Percentiles rank a stretch among this genome's conserved stretches.
Evolutionary conservation across 2,329 filamentous ascomycete genomes (phyloP).

Genomic region (Aspergillus quadrilineatus): DNA sequence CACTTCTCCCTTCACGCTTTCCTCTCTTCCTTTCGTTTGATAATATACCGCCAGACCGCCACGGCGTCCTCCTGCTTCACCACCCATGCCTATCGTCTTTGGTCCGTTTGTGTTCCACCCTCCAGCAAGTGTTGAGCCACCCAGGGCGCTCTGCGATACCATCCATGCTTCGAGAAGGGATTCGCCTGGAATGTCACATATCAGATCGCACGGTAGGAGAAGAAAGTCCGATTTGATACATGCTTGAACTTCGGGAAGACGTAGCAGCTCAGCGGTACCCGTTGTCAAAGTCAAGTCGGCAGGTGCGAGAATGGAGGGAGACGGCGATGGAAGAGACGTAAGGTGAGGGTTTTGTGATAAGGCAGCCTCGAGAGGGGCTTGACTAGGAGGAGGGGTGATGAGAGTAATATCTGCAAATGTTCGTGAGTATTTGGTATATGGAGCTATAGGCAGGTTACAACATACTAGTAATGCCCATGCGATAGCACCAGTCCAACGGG

Average conservation of each 20-base stretch:
- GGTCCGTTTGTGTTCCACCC: conserved; percentile 40
- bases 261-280: conserved; percentile 83
- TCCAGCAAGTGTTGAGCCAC: conserved; percentile 55
- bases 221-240: conserved; percentile 82
- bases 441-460: neutral
- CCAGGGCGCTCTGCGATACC: conserved; percentile 71
- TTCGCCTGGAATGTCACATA: conserved; percentile 84
- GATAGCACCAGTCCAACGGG: conserved; percentile 49
- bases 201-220: conserved; percentile 86
- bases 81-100: conserved; percentile 51
- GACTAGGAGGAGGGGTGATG: conserved; percentile 47
- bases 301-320: conserved; percentile 73
- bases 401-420: conserved; percentile 45
- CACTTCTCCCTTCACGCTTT: conserved; percentile 81
- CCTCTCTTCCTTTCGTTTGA: conserved; percentile 70
- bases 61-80: conserved; percentile 61
- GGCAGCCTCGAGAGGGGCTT: conserved; percentile 46
- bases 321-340: conserved; percentile 49
- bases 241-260: conserved; percentile 76
- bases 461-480: conserved; percentile 50
- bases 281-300: conserved; percentile 75
- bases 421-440: neutral
- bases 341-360: conserved; percentile 52
- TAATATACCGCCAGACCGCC: conserved; percentile 91
- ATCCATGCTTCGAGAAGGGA: conserved; percentile 89